Evolutionary conservation across 176 grass and related monocot genomes (phyloP), one percentile per base, ranked within the genome.

Genomic region (Saccharum spontaneum): DNA sequence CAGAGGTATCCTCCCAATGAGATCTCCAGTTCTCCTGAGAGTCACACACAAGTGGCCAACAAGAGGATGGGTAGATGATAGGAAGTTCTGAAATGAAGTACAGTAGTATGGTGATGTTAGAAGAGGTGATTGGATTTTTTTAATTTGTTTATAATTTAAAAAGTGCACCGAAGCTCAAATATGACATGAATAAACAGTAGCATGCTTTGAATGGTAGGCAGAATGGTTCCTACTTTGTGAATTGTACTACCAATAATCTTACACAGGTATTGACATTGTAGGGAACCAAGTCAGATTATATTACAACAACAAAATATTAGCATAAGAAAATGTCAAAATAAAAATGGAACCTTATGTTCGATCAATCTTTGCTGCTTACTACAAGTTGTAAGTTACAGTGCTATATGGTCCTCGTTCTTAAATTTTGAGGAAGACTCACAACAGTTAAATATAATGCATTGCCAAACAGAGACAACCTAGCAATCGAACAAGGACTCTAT

Each of bases 1-100:
- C 73, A 95, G 68, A 80, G 89, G 89, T 74, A 98, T 78, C 75
- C 76, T 88, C 80, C 96, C 93, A 90, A 92, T 87, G 23, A 80
- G 57, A 11, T 83, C 73, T 73, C 79, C 78, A 3, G 77, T 89
- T 88, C 80, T 90, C 95, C 84, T 87, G 61, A 98, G 50, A 43
- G 88, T 66, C 39, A 87, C 83, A 87, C 84, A 75, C 77, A 98
- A 87, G 67, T 98, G 96, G 9, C 91, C 91, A 33, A 94, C 67
- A 78, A 98, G 86, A 89, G 96, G 96, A 77, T 98, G 93, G 38
- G 87, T 78, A n/a, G 96, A 98, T 61, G 77, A 87, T 69, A 88
- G 91, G 65, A 98, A 98, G 77, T 89, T 80, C 86, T 76, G 70
- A 81, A 83, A 88, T 24, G n/a, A 82, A 85, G 16, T 49, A 74